Evolutionary conservation across 768 basidiomycete genomes (phyloP).

Genomic region (Naganishia friedmannii): DNA sequence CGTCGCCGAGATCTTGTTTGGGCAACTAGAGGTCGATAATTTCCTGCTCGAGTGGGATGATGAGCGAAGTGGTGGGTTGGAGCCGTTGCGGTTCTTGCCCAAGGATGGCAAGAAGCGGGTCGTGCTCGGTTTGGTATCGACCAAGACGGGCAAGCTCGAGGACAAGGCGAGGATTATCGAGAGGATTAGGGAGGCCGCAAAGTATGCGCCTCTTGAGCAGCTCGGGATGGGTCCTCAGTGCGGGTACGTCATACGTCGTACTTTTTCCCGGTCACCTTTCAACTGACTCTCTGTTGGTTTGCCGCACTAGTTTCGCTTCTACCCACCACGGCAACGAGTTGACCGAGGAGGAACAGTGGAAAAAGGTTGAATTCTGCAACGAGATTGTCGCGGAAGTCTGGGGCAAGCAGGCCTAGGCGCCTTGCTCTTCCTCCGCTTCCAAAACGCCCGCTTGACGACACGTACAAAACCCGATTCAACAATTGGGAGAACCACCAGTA

Average conservation of each 20-base stretch:
- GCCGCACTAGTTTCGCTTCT: slow-evolving; percentile 20
- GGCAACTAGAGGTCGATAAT: slow-evolving; percentile 31
- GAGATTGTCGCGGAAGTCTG: slow-evolving; percentile 37
- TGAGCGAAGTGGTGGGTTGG: slow-evolving; percentile 31
- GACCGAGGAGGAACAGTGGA: slow-evolving; percentile 33
- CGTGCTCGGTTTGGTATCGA: slow-evolving; percentile 38
- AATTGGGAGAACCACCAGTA: slow-evolving; percentile 19
- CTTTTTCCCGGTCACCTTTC: not conserved
- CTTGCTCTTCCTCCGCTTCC: too few species aligned
- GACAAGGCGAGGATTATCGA: slow-evolving; percentile 39
- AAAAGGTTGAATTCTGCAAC: slow-evolving; percentile 32
- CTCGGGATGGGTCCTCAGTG: slow-evolving; percentile 40
- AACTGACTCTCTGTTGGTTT: not conserved
- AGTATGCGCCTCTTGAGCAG: slow-evolving; percentile 40
- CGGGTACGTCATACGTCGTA: slow-evolving; percentile 29
- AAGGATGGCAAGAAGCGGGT: slow-evolving; percentile 37
- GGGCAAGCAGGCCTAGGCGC: slow-evolving; percentile 35
- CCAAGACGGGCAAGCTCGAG: slow-evolving; percentile 40
- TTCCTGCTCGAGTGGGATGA: slow-evolving; percentile 32
- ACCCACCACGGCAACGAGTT: slow-evolving; percentile 36
- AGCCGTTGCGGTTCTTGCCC: slow-evolving; percentile 34
- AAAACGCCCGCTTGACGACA: not conserved
- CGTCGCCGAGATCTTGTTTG: slow-evolving; percentile 32
- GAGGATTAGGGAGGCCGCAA: slow-evolving; percentile 37
- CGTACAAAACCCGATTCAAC: slow-evolving; percentile 3